Conservation (phyloP, 169 alveolate genomes). For the Cryptosporidium parvum region DNA sequence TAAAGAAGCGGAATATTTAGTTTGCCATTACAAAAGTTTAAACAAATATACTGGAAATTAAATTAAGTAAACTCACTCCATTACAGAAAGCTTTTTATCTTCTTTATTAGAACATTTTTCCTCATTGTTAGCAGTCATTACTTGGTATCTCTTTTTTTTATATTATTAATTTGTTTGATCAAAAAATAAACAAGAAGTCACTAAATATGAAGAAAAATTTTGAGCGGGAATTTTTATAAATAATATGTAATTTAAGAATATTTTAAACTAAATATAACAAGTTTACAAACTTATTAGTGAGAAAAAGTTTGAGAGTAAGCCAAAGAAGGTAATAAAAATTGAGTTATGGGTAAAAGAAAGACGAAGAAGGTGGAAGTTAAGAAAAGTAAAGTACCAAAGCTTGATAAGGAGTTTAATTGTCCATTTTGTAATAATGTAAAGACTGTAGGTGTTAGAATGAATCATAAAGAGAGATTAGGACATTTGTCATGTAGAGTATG, state of each 20-base stretch:
- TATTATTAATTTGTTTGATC: not conserved
- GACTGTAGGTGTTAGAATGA: slow-evolving; percentile 91
- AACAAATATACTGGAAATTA: not conserved
- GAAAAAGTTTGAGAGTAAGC: not conserved
- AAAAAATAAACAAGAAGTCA: not conserved
- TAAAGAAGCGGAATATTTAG: not conserved
- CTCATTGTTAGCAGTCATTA: not conserved
- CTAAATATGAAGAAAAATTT: not conserved
- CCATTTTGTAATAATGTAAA: slow-evolving; percentile 93
- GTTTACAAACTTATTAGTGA: not conserved
- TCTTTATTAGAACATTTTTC: not conserved
- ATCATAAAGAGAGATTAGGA: slow-evolving; percentile 77
- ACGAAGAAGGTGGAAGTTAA: slow-evolving; percentile 81
- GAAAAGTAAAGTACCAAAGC: slow-evolving; percentile 84
- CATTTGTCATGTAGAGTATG: slow-evolving; percentile 89
- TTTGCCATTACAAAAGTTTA: not conserved
- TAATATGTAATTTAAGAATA: not conserved
- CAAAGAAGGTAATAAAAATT: not conserved
- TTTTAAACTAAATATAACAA: not conserved
- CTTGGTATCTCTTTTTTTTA: not conserved
- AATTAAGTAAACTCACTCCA: slow-evolving; percentile 8
- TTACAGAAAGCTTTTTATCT: not conserved
- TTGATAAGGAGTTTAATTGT: slow-evolving; percentile 93
- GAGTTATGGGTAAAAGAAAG: slow-evolving; percentile 86
- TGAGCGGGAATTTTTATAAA: slow-evolving; percentile 1